Base-by-base conservation (phyloP, 768 basidiomycete species). In the Coprinopsis cinerea region DNA sequence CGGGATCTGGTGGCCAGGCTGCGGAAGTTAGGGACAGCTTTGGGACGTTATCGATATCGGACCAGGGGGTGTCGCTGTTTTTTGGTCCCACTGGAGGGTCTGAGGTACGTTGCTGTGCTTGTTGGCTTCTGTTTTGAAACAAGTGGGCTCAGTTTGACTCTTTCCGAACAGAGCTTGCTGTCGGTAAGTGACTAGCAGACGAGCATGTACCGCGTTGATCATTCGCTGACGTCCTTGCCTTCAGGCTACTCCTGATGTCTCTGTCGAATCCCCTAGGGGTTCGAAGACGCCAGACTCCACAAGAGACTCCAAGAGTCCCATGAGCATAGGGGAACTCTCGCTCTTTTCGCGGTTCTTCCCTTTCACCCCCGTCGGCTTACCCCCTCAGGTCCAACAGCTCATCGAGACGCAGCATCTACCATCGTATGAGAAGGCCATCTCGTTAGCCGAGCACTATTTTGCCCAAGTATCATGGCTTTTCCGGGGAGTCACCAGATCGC, bases 71-170 rank as follows among this genome's bases (percentile, higher is more conserved):
- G 40, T 76, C 79, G n/a, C 67, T 76, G 48, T 83, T 82, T 60
- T 82, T 82, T 69, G 81, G 81, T 1, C 80, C 79, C 1, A 82
- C 82, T 1, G 84, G 81, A 13, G 83, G 83, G 26, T 74, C 77
- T 42, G 82, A 86, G 72, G 83, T 85, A 54, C 52, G 80, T 68
- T 47, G 45, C 47, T 24, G 20, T 47, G 35, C 28, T 30, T 14
- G 47, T 13, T 13, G 42, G 42, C 5, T 17, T 5, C 18, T 43
- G n/a, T n/a, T n/a, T n/a, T n/a, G n/a, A n/a, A n/a, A n/a, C n/a
- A n/a, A n/a, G n/a, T n/a, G n/a, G n/a, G n/a, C n/a, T n/a, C n/a
- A 13, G 10, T 28, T 43, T 14, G 27, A 28, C 24, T 10, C 25
- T 25, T 17, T 11, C 23, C 20, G 13, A 9, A 17, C 20, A 45